Conservation (phyloP, 2,329 filamentous ascomycete species). For the Aspergillus bombycis region DNA sequence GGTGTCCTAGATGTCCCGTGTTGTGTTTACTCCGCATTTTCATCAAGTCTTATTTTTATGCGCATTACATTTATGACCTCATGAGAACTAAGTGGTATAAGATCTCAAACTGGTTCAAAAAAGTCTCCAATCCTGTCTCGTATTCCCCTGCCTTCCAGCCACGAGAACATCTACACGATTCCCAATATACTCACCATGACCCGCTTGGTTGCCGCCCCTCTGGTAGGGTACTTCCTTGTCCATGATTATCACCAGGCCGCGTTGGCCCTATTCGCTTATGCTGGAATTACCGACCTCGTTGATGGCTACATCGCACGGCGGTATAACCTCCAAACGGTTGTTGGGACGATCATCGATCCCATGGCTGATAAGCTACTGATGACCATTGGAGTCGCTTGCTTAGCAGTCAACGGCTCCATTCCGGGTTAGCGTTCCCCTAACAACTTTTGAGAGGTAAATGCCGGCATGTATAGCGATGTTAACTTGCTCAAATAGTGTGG, state of each 20-base stretch:
- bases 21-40: not conserved
- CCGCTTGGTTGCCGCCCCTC: slow-evolving; percentile 78
- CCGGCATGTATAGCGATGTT: not conserved
- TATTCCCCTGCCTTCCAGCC: slow-evolving; percentile 42
- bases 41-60: not conserved
- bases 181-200: slow-evolving; percentile 91
- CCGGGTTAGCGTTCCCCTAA: slow-evolving; percentile 61
- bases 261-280: slow-evolving; percentile 85
- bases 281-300: slow-evolving; percentile 85
- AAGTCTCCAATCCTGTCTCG: slow-evolving; percentile 38
- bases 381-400: slow-evolving; percentile 84
- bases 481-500: slow-evolving; percentile 62
- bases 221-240: slow-evolving; percentile 85
- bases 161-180: slow-evolving; percentile 96
- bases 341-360: slow-evolving; percentile 91
- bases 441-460: not conserved
- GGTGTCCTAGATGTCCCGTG: slow-evolving; percentile 5
- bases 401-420: slow-evolving; percentile 80
- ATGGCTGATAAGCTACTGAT: slow-evolving; percentile 97
- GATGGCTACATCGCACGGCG: slow-evolving; percentile 91
- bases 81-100: slow-evolving; percentile 17
- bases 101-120: slow-evolving; percentile 25
- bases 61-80: not conserved
- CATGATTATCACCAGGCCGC: slow-evolving; percentile 79
- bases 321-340: slow-evolving; percentile 88